Evolutionary conservation across 768 basidiomycete species (phyloP).

Genomic region (Suillus subaureus): DNA sequence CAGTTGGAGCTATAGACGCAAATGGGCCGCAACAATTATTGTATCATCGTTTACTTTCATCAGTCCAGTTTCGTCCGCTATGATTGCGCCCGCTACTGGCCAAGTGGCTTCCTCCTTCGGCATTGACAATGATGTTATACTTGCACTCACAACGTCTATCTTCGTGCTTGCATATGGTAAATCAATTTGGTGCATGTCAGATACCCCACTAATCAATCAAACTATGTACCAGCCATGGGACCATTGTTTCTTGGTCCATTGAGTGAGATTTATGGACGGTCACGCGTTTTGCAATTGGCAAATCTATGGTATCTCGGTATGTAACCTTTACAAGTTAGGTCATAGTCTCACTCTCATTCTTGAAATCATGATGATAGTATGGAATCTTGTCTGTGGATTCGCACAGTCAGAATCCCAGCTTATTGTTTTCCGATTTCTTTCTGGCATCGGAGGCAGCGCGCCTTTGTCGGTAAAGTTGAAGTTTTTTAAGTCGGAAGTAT

Average conservation of each 20-base stretch:
- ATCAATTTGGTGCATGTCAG: conserved; percentile 9
- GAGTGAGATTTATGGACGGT: conserved; percentile 72
- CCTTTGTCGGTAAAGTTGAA: conserved; percentile 48
- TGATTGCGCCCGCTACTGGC: conserved; percentile 66
- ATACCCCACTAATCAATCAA: background rate
- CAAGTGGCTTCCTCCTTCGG: conserved; percentile 58
- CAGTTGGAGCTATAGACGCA: conserved; percentile 59
- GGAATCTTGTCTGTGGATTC: conserved; percentile 68
- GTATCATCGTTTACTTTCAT: conserved; percentile 73
- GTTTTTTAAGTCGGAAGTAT: background rate
- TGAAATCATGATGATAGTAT: conserved; percentile 42
- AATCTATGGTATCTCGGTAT: conserved; percentile 68
- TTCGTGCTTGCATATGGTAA: conserved; percentile 63
- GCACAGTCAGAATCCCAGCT: conserved; percentile 58
- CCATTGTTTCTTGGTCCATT: conserved; percentile 56
- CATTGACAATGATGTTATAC: conserved; percentile 48
- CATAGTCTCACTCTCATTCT: background rate
- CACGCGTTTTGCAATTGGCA: conserved; percentile 57
- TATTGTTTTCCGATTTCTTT: conserved; percentile 67
- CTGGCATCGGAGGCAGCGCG: conserved; percentile 75
- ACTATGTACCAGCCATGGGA: conserved; percentile 20
- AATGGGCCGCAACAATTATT: conserved; percentile 68
- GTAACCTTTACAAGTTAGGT: conserved; percentile 11
- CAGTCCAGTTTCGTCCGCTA: conserved; percentile 69
- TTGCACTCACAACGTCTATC: conserved; percentile 62